Percentiles rank a stretch among this genome's conserved stretches.
These are phyloP conservation scores for Lasiosphaeris hirsuta DNA, from an alignment of 495 filamentous ascomycete genomes.

Conservation along the genomic window DNA sequence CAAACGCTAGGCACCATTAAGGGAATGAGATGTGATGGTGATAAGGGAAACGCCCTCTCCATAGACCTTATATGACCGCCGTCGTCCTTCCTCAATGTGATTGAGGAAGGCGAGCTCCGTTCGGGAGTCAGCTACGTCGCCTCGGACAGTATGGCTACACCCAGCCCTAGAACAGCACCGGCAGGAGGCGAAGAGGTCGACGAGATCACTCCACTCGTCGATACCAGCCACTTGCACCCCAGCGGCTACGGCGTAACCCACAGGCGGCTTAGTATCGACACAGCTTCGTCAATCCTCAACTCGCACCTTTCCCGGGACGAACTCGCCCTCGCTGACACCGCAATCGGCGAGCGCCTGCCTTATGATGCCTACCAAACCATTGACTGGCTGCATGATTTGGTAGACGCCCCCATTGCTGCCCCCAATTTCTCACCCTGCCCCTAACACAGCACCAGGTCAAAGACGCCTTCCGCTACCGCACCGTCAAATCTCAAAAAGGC, in stretches of 20 bases:
- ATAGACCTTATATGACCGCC: too few relatives aligned
- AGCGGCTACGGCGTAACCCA: not conserved
- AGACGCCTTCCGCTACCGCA: conserved; percentile 49
- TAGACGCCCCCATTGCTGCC: not conserved
- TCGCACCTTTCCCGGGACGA: conserved; percentile 41
- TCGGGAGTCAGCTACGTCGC: not conserved
- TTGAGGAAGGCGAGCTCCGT: too few relatives aligned
- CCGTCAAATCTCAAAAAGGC: conserved; percentile 7
- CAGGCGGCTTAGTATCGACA: conserved; percentile 8
- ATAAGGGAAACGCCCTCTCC: not conserved
- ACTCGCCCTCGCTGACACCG: conserved; percentile 36
- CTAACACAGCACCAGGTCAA: conserved; percentile 34
- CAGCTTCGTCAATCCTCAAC: conserved; percentile 14
- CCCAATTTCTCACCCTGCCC: not conserved
- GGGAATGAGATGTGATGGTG: not conserved
- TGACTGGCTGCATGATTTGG: conserved; percentile 58
- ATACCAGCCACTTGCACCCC: conserved; percentile 1
- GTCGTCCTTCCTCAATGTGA: too few relatives aligned
- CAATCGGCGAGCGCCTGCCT: conserved; percentile 52
- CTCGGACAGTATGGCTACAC: not conserved
- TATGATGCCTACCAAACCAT: conserved; percentile 41
- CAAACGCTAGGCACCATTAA: not conserved
- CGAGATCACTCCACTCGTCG: conserved; percentile 15
- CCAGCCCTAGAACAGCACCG: not conserved
- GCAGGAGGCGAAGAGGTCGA: conserved; percentile 1